Percentiles rank a stretch among this genome's conserved stretches.
Evolutionary conservation across 768 basidiomycete species (phyloP).

Genomic region (Myochromella boudieri): DNA sequence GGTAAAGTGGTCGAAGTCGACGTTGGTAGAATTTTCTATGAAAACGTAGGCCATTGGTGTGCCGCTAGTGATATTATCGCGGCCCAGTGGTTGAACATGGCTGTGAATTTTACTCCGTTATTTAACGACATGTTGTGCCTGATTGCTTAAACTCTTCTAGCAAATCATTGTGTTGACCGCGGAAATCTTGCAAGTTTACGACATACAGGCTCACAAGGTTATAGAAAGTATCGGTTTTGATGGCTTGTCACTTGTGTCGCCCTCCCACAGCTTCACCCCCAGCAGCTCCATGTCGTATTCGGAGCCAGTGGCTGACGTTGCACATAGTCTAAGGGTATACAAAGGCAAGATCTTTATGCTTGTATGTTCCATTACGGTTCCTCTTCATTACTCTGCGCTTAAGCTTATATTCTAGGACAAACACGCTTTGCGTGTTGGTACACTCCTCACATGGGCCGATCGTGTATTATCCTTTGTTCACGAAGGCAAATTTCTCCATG

Average conservation of each 20-base stretch:
- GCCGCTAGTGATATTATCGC: conserved; percentile 65
- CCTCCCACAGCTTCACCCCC: conserved; percentile 44
- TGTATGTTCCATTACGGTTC: conserved; percentile 47
- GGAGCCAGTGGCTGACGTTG: conserved; percentile 52
- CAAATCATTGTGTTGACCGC: conserved; percentile 68
- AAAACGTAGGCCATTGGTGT: conserved; percentile 58
- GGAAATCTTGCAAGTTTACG: conserved; percentile 65
- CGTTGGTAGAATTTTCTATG: conserved; percentile 63
- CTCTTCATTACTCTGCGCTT: conserved; percentile 1
- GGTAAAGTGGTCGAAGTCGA: conserved; percentile 62
- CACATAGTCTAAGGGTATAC: conserved; percentile 76
- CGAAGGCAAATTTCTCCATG: conserved; percentile 83
- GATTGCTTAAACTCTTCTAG: conserved; percentile 33
- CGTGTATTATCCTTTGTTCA: conserved; percentile 82
- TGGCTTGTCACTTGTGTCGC: conserved; percentile 53
- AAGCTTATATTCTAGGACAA: conserved; percentile 44
- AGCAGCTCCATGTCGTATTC: conserved; percentile 47
- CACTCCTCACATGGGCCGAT: conserved; percentile 93
- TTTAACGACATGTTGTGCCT: background rate
- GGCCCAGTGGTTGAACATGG: conserved; percentile 84
- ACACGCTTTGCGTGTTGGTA: conserved; percentile 74
- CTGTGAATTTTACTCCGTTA: conserved; percentile 52
- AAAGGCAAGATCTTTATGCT: conserved; percentile 91
- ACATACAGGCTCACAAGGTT: conserved; percentile 51
- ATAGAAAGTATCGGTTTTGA: conserved; percentile 67